These are phyloP conservation scores for Eucalyptus caleyi DNA, from an alignment of 345 rosid species.

Conservation along the genomic window DNA sequence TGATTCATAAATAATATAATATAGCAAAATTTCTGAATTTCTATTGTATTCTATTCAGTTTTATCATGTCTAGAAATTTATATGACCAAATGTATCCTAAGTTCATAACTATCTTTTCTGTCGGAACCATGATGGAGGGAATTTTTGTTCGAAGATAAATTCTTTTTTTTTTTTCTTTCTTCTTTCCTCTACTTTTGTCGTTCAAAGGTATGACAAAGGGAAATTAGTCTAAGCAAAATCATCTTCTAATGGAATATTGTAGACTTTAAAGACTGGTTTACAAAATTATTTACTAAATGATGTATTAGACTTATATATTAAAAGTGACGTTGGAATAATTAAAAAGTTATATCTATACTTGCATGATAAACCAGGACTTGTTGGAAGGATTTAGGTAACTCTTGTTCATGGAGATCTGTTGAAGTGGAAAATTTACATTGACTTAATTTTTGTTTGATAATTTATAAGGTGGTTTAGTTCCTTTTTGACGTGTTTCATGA, in stretches of 20 bases:
- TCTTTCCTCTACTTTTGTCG: background rate
- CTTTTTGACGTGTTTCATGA: background rate
- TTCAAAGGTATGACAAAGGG: background rate
- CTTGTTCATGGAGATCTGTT: background rate
- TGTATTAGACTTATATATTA: background rate
- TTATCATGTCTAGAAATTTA: too few species aligned
- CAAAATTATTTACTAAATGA: background rate
- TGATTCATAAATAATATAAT: too few species aligned
- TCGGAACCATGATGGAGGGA: accelerated
- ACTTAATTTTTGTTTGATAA: background rate
- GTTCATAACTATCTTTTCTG: background rate
- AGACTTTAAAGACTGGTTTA: background rate
- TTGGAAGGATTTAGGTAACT: background rate
- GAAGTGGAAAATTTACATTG: background rate
- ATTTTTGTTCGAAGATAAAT: background rate
- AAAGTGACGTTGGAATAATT: background rate
- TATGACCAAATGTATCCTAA: background rate
- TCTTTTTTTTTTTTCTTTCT: background rate
- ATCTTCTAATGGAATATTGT: background rate
- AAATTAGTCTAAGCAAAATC: background rate
- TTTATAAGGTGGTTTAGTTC: background rate
- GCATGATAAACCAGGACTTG: background rate
- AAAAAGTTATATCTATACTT: background rate
- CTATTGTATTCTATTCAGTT: too few species aligned
- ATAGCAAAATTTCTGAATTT: too few species aligned